These are phyloP conservation scores for Rhynchosporium graminicola DNA, from an alignment of 2,329 filamentous ascomycete species.

Conservation along the genomic window DNA sequence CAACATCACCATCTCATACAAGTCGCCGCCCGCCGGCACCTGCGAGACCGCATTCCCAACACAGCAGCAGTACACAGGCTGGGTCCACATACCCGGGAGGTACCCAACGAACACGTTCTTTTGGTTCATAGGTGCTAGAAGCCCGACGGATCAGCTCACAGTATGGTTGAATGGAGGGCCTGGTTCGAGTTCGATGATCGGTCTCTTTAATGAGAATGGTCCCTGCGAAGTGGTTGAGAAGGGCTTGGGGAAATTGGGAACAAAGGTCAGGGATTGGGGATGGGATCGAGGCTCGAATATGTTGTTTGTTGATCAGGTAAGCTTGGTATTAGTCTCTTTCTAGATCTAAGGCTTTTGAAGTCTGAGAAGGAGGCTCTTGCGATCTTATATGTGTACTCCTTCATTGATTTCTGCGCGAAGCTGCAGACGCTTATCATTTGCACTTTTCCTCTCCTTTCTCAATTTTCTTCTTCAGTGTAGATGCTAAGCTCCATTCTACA, in stretches of 20 bases:
- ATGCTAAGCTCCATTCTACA: slow-evolving; percentile 44
- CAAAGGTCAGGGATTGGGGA: slow-evolving; percentile 60
- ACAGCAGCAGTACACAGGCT: slow-evolving; percentile 71
- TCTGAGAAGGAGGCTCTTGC: neutral
- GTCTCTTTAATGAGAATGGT: slow-evolving; percentile 62
- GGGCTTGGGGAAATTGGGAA: slow-evolving; percentile 52
- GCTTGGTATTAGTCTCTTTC: slow-evolving; percentile 26
- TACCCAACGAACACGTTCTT: slow-evolving; percentile 53
- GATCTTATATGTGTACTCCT: neutral
- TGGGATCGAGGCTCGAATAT: slow-evolving; percentile 64
- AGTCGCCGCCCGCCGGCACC: slow-evolving; percentile 57
- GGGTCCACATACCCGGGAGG: slow-evolving; percentile 61
- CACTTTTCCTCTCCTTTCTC: neutral
- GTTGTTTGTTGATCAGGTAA: slow-evolving; percentile 53
- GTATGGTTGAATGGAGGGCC: slow-evolving; percentile 71
- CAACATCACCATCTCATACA: slow-evolving; percentile 69
- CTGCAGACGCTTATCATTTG: neutral
- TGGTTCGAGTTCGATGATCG: slow-evolving; percentile 64
- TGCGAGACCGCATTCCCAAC: slow-evolving; percentile 65
- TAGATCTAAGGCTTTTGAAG: slow-evolving; percentile 1
- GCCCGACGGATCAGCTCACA: slow-evolving; percentile 52
- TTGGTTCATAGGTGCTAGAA: slow-evolving; percentile 49
- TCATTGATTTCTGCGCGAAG: neutral
- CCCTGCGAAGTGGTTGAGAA: slow-evolving; percentile 53
- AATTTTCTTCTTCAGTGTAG: neutral